Evolutionary conservation across 352 stramenopile genomes (phyloP), one percentile per base, ranked within the genome.

Genomic region (Phytophthora foliorum): DNA sequence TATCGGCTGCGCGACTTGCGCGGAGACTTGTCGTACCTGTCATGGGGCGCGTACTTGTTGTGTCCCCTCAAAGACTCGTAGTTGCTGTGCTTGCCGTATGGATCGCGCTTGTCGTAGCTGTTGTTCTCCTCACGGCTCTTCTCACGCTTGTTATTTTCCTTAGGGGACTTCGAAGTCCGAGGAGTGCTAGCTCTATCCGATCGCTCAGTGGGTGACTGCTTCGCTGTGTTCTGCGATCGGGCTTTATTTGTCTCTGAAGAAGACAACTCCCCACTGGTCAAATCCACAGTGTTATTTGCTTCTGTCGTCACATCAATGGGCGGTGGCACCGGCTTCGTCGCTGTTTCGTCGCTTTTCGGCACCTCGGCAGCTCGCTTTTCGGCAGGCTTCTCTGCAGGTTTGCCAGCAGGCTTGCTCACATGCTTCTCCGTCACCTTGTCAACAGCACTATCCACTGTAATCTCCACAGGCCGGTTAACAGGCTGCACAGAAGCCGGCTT

Each of bases 251-350:
- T 55, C 4, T 14, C 32, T 32, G 50, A 64, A n/a, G 57, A 58
- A 29, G 61, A 59, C 19, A 63, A 6, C 41, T 74, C 38, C 4
- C 55, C 70, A 22, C 31, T 62, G 11, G 59, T 68, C 38, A 65
- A 64, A 22, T 78, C 66, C 16, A 74, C 39, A 29, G 52, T 74
- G 27, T 74, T 59, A 14, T 42, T 56, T 34, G 44, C 24, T 42
- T 44, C 55, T 54, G 39, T 49, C 21, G 32, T 52, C 42, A 57
- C 59, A 57, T 67, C 48, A 67, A 74, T 67, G 24, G 46, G 34
- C 11, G 41, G 31, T 5, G 24, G 50, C 4, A 42, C 39, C 45
- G n/a, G 3, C 39, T 63, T 67, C 7, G 34, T 31, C 10, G 36
- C 5, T 25, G 29, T 72, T 6, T 41, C 36, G 4, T 31, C 45